Evolutionary conservation across 2,329 filamentous ascomycete species (phyloP).

Genomic region (Botrytis paeoniae): DNA sequence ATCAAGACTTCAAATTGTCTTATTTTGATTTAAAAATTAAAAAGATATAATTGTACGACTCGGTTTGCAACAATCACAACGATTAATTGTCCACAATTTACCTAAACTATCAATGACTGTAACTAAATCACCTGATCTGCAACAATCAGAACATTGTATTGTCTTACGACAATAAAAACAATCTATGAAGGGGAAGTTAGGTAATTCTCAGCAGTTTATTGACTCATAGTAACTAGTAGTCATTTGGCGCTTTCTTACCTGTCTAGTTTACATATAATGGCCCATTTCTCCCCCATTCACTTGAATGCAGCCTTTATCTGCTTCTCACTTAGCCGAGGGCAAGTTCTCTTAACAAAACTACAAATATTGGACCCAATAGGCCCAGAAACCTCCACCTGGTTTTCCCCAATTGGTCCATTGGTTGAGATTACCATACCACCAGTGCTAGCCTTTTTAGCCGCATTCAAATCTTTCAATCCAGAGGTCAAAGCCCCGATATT

Average conservation of each 20-base stretch:
- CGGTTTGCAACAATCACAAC: neutral
- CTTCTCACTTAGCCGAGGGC: neutral
- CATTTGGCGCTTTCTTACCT: neutral
- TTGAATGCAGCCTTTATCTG: neutral
- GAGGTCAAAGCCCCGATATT: neutral
- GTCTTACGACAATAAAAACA: neutral
- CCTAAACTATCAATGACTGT: neutral
- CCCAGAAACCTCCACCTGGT: neutral
- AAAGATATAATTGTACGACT: neutral
- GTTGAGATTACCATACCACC: too few relatives aligned
- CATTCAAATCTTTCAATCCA: neutral
- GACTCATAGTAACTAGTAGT: neutral
- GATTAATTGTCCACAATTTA: neutral
- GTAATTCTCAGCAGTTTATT: neutral
- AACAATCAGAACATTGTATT: neutral
- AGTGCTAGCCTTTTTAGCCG: neutral
- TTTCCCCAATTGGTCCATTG: neutral
- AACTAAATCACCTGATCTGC: neutral
- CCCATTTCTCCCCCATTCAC: neutral
- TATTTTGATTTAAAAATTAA: neutral
- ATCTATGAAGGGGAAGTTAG: neutral
- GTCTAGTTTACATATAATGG: neutral
- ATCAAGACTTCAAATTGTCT: neutral
- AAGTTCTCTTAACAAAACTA: neutral
- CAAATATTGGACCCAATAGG: constrained; percentile 1